Percentiles rank a stretch among this genome's conserved stretches.
Evolutionary conservation across 768 basidiomycete species (phyloP).

Genomic region (Suillus weaverae): DNA sequence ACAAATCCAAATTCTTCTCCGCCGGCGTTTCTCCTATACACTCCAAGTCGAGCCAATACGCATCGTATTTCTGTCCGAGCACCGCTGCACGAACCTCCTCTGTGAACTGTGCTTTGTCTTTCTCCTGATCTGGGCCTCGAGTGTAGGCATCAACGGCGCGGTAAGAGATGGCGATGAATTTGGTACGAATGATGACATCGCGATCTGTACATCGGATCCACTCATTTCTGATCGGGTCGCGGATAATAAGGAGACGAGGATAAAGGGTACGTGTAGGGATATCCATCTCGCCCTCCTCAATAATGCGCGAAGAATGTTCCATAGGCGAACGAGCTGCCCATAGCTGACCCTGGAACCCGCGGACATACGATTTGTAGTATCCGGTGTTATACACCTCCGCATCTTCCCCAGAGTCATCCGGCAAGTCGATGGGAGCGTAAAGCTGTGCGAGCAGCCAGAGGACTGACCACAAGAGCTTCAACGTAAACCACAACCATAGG

Average conservation of each 20-base stretch:
- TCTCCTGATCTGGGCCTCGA: conserved; percentile 6
- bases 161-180: conserved; percentile 20
- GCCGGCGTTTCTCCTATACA: conserved; percentile 15
- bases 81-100: conserved; percentile 10
- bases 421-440: neutral
- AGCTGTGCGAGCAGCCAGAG: neutral
- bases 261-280: conserved; percentile 14
- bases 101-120: conserved; percentile 11
- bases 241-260: conserved; percentile 15
- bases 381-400: conserved; percentile 6
- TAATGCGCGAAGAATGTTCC: conserved; percentile 15
- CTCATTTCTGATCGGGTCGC: neutral
- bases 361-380: conserved; percentile 7
- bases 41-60: conserved; percentile 23
- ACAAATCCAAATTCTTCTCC: conserved; percentile 19
- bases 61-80: conserved; percentile 6
- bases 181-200: conserved; percentile 8
- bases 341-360: conserved; percentile 17
- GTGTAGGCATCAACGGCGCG: conserved; percentile 13
- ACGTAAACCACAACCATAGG: conserved; percentile 10
- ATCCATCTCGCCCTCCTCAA: conserved; percentile 9
- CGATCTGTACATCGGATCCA: conserved; percentile 12
- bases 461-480: conserved; percentile 16
- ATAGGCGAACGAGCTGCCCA: conserved; percentile 23
- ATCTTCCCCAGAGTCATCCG: neutral